These are phyloP conservation scores for Scutellaria galericulata DNA, from an alignment of 257 asterid species.

Conservation along the genomic window DNA sequence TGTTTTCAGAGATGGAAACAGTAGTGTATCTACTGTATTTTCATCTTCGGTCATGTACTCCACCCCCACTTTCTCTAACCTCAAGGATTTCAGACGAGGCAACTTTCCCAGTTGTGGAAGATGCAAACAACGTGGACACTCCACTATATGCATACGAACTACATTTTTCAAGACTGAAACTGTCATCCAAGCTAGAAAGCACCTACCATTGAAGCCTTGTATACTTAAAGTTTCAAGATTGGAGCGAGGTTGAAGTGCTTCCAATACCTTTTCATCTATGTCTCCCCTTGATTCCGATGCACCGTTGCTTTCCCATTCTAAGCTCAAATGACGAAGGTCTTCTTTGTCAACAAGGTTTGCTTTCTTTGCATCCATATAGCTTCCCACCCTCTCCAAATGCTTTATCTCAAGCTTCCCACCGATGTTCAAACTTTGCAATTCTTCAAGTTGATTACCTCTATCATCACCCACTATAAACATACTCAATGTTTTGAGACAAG, in stretches of 20 bases:
- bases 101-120: conserved; percentile 37
- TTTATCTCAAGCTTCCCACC: too few relatives aligned
- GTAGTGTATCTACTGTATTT: too few relatives aligned
- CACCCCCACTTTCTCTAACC: not conserved
- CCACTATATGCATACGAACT: not conserved
- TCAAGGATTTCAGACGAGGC: not conserved
- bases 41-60: conserved; percentile 29
- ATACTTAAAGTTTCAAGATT: not conserved
- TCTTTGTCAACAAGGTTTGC: conserved; percentile 29
- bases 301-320: conserved; percentile 26
- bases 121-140: conserved; percentile 7
- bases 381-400: too few relatives aligned
- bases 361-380: conserved; percentile 27
- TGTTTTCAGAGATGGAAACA: too few relatives aligned
- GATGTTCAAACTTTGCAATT: too few relatives aligned
- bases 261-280: not conserved
- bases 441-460: too few relatives aligned
- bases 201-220: conserved; percentile 1
- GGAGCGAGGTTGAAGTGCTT: not conserved
- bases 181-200: conserved; percentile 36
- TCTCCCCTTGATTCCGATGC: too few relatives aligned
- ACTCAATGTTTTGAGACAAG: too few relatives aligned
- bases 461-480: too few relatives aligned
- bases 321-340: conserved; percentile 28
- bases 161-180: conserved; percentile 2